Evolutionary conservation across 2,329 filamentous ascomycete species (phyloP).

Genomic region (Metarhizium anisopliae): DNA sequence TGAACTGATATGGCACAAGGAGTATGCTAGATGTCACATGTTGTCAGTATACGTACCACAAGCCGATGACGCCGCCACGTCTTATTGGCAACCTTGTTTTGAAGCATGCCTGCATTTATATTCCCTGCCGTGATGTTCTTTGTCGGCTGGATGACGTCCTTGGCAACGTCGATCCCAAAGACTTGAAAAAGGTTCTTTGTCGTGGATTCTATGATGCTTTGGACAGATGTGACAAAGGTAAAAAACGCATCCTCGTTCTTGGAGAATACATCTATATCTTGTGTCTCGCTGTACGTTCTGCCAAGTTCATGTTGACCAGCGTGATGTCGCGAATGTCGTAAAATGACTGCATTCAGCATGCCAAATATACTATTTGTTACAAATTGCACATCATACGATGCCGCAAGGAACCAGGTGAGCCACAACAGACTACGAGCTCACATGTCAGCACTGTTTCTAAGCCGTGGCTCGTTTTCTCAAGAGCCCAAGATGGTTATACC

Average conservation of each 20-base stretch:
- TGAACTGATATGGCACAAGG: conserved; percentile 1
- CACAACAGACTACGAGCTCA: conserved; percentile 41
- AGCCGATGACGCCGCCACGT: conserved; percentile 15
- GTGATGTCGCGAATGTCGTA: neutral
- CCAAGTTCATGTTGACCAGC: neutral
- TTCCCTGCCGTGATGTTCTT: neutral
- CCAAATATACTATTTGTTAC: conserved; percentile 54
- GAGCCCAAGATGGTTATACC: conserved; percentile 14
- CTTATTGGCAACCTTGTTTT: conserved; percentile 11
- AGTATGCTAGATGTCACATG: neutral
- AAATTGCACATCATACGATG: conserved; percentile 58
- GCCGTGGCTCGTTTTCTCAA: conserved; percentile 30
- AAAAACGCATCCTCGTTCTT: neutral
- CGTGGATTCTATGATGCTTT: conserved; percentile 14
- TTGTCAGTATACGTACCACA: conserved; percentile 18
- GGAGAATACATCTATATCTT: neutral
- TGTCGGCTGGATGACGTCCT: conserved; percentile 2
- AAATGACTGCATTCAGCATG: conserved; percentile 4
- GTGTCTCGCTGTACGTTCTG: conserved; percentile 43
- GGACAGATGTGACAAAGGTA: conserved; percentile 6
- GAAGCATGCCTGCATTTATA: neutral
- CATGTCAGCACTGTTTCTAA: conserved; percentile 17
- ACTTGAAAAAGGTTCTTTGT: conserved; percentile 19
- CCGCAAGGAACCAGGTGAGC: conserved; percentile 60
- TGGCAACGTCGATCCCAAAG: conserved; percentile 22